Evolutionary conservation across 1,284 basidiomycete species (phyloP).

Genomic region (Schizophyllum commune): DNA sequence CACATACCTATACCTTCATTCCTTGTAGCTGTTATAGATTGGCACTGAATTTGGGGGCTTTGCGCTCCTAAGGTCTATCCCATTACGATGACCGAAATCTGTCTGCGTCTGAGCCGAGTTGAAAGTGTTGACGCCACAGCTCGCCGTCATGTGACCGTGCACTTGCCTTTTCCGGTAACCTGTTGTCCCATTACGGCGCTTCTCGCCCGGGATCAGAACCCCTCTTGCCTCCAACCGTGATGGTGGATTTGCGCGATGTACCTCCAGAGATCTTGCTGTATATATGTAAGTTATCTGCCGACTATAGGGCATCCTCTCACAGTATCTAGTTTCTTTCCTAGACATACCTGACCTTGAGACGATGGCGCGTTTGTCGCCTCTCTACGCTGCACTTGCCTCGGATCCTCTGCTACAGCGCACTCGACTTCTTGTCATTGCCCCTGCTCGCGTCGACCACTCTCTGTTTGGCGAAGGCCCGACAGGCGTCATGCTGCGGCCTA

Average conservation of each 20-base stretch:
- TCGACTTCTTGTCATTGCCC: constrained; percentile 51
- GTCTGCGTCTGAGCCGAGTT: too few species aligned
- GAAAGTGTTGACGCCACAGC: too few species aligned
- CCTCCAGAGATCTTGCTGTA: constrained; percentile 51
- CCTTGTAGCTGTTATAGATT: too few species aligned
- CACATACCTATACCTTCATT: too few species aligned
- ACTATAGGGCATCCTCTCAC: background rate
- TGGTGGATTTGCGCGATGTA: constrained; percentile 22
- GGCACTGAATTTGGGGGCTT: too few species aligned
- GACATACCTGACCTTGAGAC: constrained; percentile 61
- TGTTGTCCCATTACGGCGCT: constrained; percentile 2
- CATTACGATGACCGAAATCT: background rate
- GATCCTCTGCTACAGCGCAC: constrained; percentile 57
- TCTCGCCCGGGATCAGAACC: constrained; percentile 2
- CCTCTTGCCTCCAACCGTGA: constrained; percentile 9
- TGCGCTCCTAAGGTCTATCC: background rate
- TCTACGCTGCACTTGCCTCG: constrained; percentile 38
- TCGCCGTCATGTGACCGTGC: background rate
- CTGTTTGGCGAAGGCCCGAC: constrained; percentile 48
- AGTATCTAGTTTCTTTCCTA: constrained; percentile 40
- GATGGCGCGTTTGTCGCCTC: constrained; percentile 37
- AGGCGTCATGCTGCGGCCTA: constrained; percentile 52
- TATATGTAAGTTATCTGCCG: constrained; percentile 28
- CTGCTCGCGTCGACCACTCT: constrained; percentile 57
- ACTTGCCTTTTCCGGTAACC: background rate